Evolutionary conservation across 2,329 filamentous ascomycete genomes (phyloP).

Genomic region (Pyrenochaeta sp.): DNA sequence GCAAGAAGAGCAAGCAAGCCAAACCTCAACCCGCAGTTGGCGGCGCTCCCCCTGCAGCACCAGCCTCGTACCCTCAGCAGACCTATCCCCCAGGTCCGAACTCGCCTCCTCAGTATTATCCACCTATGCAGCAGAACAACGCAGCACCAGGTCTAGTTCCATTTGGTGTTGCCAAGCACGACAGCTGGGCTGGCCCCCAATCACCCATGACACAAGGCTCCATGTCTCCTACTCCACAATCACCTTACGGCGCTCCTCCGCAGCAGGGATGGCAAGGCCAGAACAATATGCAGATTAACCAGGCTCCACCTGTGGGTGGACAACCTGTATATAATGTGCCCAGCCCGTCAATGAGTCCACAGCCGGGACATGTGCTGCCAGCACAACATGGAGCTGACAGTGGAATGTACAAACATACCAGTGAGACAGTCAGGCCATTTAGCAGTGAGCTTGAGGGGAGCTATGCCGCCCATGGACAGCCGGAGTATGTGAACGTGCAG

Average conservation of each 20-base stretch:
- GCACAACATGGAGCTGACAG: constrained; percentile 4
- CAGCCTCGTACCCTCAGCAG: constrained; percentile 13
- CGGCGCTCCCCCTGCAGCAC: constrained; percentile 7
- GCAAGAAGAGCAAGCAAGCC: constrained; percentile 26
- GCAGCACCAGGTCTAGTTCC: constrained; percentile 19
- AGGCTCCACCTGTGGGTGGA: constrained; percentile 8
- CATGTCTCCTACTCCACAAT: constrained; percentile 12
- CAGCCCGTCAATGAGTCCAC: constrained; percentile 20
- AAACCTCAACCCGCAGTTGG: not conserved
- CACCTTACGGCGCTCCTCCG: constrained; percentile 18
- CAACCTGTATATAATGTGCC: constrained; percentile 20
- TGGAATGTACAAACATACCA: constrained; percentile 4
- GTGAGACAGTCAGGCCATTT: constrained; percentile 21
- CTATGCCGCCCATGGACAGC: not conserved
- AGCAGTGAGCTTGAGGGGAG: constrained; percentile 29
- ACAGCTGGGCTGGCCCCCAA: constrained; percentile 19
- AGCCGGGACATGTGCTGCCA: constrained; percentile 16
- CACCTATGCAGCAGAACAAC: constrained; percentile 24
- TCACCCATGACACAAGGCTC: constrained; percentile 23
- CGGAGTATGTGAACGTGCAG: constrained; percentile 4
- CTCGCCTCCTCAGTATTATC: constrained; percentile 27
- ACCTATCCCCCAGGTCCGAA: constrained; percentile 4
- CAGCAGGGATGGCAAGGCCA: constrained; percentile 25
- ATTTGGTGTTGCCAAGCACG: constrained; percentile 28
- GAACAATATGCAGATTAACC: not conserved